These are phyloP conservation scores for Glebionis coronaria DNA, from an alignment of 129 eudicot genomes.

Conservation along the genomic window DNA sequence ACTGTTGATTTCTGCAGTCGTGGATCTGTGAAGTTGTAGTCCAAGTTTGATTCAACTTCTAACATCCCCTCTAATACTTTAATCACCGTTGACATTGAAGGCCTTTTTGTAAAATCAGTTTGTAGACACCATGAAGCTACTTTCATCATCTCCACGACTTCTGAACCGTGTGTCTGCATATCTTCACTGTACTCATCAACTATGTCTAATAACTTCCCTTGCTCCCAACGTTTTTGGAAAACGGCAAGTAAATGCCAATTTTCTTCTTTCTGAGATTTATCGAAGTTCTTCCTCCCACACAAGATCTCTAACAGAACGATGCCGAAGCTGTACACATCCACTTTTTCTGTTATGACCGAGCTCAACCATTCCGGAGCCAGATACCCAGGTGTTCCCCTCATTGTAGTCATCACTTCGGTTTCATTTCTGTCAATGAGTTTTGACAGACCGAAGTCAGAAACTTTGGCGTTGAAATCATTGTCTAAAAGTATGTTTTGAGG, in stretches of 20 bases:
- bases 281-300: slow-evolving; percentile 36
- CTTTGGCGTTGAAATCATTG: slow-evolving; percentile 29
- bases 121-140: slow-evolving; percentile 35
- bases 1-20: not conserved
- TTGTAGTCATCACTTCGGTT: slow-evolving; percentile 25
- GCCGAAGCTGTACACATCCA: slow-evolving; percentile 39
- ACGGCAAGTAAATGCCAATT: slow-evolving; percentile 25
- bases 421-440: slow-evolving; percentile 31
- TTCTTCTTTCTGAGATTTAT: slow-evolving; percentile 18
- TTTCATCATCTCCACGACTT: slow-evolving; percentile 30
- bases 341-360: slow-evolving; percentile 25
- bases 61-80: slow-evolving; percentile 23
- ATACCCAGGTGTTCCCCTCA: slow-evolving; percentile 39
- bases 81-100: slow-evolving; percentile 24
- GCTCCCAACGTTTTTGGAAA: slow-evolving; percentile 25
- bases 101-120: slow-evolving; percentile 18
- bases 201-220: slow-evolving; percentile 24
- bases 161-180: slow-evolving; percentile 1
- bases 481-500: slow-evolving; percentile 41
- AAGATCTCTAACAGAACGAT: slow-evolving; percentile 34
- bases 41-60: slow-evolving; percentile 11
- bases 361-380: slow-evolving; percentile 33
- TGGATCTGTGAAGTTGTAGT: slow-evolving; percentile 14
- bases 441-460: slow-evolving; percentile 39
- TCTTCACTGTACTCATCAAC: slow-evolving; percentile 22